These are phyloP conservation scores for Bretschneidera sinensis DNA, from an alignment of 345 rosid species.

Conservation along the genomic window DNA sequence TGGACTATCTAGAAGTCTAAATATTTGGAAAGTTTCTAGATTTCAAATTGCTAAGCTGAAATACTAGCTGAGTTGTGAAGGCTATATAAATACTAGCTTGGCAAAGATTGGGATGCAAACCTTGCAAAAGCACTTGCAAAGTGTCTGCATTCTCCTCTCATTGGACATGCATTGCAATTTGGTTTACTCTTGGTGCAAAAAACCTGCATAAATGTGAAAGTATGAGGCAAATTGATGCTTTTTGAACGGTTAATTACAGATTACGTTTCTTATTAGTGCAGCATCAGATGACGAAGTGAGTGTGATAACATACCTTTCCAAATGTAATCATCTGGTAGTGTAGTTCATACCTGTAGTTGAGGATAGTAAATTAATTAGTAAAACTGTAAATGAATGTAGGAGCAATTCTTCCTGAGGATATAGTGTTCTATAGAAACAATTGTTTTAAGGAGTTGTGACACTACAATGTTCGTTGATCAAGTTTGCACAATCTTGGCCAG, in stretches of 20 bases:
- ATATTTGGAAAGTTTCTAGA: neutral
- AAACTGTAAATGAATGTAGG: constrained; percentile 4
- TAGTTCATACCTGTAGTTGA: constrained; percentile 67
- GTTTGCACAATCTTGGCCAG: constrained; percentile 97
- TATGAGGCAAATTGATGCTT: constrained; percentile 11
- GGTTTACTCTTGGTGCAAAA: constrained; percentile 93
- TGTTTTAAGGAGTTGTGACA: constrained; percentile 19
- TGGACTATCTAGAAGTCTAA: neutral
- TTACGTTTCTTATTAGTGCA: neutral
- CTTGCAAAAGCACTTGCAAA: constrained; percentile 99
- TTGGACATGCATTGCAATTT: constrained; percentile 95
- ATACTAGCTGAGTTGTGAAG: neutral
- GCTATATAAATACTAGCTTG: neutral
- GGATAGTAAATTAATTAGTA: constrained; percentile 19
- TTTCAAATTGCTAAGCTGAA: neutral
- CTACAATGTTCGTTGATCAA: constrained; percentile 87
- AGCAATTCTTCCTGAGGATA: neutral
- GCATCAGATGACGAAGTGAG: constrained; percentile 9
- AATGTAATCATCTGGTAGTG: constrained; percentile 96
- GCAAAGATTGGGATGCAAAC: constrained; percentile 32
- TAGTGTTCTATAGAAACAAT: neutral
- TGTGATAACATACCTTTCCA: constrained; percentile 68
- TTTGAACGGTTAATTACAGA: neutral
- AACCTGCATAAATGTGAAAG: constrained; percentile 54
- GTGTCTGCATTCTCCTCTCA: constrained; percentile 97